phyloP scores from a whole-genome alignment of 2,329 filamentous ascomycete genomes.

The Fusarium abutilonis region DNA sequence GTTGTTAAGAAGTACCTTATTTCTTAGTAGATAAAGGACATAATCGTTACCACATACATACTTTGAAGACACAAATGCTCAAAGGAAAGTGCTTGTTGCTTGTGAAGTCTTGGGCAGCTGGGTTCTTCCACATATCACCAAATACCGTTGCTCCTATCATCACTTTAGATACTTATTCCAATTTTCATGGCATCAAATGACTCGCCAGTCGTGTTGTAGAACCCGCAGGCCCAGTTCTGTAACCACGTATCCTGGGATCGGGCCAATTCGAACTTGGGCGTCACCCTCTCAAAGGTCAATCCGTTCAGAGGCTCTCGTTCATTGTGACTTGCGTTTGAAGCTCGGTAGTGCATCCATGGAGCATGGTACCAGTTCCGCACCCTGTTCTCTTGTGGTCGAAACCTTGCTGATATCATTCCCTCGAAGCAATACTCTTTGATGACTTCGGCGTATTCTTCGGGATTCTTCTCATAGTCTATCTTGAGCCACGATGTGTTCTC shows the following conservation, averaged over 20 bases:
- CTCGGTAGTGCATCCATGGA: slow-evolving; percentile 9
- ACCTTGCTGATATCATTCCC: background rate
- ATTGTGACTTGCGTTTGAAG: rapidly evolving
- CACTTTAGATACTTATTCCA: background rate
- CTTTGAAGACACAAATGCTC: slow-evolving; percentile 6
- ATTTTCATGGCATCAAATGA: background rate
- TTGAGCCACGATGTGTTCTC: slow-evolving; percentile 4
- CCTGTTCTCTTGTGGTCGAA: background rate
- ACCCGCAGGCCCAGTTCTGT: background rate
- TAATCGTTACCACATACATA: rapidly evolving
- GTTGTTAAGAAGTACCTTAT: background rate
- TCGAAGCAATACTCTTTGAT: slow-evolving; percentile 5
- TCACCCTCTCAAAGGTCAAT: slow-evolving; percentile 2
- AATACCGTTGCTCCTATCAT: background rate
- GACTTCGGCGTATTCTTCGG: background rate
- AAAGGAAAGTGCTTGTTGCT: background rate
- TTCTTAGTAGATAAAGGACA: background rate
- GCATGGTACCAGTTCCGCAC: slow-evolving; percentile 6
- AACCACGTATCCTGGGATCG: background rate
- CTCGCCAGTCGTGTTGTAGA: slow-evolving; percentile 2
- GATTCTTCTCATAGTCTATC: background rate
- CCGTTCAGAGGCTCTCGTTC: slow-evolving; percentile 3
- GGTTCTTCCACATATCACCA: slow-evolving; percentile 8
- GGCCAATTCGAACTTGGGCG: background rate
- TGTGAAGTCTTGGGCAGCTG: background rate